Evolutionary conservation across 1,284 basidiomycete species (phyloP), one percentile per base, ranked within the genome.

Genomic region (Marasmius oreades): DNA sequence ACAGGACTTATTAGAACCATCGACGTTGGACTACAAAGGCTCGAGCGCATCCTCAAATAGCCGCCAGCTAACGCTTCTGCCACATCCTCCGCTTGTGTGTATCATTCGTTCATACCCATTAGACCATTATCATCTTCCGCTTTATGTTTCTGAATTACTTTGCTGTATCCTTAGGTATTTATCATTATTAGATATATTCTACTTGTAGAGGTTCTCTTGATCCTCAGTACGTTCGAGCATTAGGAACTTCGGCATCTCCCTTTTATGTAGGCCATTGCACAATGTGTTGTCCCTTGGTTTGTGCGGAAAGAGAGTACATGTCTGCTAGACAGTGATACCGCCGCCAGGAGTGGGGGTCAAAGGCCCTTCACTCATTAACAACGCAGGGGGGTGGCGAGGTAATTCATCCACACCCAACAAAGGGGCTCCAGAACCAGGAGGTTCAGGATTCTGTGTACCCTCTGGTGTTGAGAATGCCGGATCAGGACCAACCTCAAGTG

Each of bases 11-110:
- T 89, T 51, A 76, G 78, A 44, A 80, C 79, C 1, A 75, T 87
- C 28, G 84, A 87, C 56, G 69, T 75, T 43, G 78, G 83, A 8
- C 73, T 90, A 28, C 83, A 84, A 63, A 79, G 76, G 62, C 84
- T 88, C 79, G 86, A 90, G 66, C 74, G 74, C 36, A 71, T 87
- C 33, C 67, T 89, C 56, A 77, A 73, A 48, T 56, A 55, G 23
- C 34, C 53, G 26, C 44, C 52, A 22, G 53, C n/a, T n/a, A n/a
- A n/a, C n/a, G n/a, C 36, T 16, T 52, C 26, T 43, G 43, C 20
- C 42, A 51, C 34, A 42, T 52, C n/a, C 23, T n/a, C 16, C 2
- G 14, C 23, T 16, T 12, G n/a, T 16, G 11, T 24, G 23, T 10
- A 24, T 46, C 20, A 23, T 46, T 46, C 16, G 5, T 23, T 46